phyloP scores from a whole-genome alignment of 2,329 filamentous ascomycete genomes.

The Pseudogymnoascus sp. region DNA sequence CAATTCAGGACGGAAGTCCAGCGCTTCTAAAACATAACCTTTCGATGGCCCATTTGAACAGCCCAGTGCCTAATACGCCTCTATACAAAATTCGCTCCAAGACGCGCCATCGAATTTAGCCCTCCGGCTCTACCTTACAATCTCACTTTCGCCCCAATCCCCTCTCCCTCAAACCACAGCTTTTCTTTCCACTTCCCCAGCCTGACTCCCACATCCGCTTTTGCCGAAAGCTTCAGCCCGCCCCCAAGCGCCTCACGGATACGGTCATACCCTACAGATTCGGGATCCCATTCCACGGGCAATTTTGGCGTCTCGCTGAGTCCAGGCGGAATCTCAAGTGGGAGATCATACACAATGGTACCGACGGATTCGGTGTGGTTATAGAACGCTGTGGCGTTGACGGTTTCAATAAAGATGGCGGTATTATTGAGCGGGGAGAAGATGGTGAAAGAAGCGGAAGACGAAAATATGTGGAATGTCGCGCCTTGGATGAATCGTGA shows the following conservation, averaged over 20 bases:
- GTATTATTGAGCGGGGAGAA: constrained; percentile 68
- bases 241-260: constrained; percentile 75
- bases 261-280: constrained; percentile 74
- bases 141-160: constrained; percentile 60
- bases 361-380: constrained; percentile 73
- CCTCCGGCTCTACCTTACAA: constrained; percentile 30
- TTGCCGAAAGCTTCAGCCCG: constrained; percentile 67
- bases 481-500: constrained; percentile 69
- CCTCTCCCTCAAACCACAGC: constrained; percentile 62
- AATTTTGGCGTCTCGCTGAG: constrained; percentile 64
- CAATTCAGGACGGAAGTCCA: not conserved
- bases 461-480: constrained; percentile 79
- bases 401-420: constrained; percentile 66
- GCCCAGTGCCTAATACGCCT: not conserved
- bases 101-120: not conserved
- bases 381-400: constrained; percentile 82
- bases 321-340: constrained; percentile 72
- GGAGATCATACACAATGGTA: constrained; percentile 63
- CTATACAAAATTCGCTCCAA: not conserved
- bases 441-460: constrained; percentile 76
- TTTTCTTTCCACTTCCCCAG: constrained; percentile 68
- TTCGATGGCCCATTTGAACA: not conserved
- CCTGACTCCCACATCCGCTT: constrained; percentile 65
- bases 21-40: not conserved
- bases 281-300: constrained; percentile 73